A percentile compares a stretch with the other conserved stretches of the same genome.
Evolutionary conservation across 495 filamentous ascomycete genomes (phyloP).

Genomic region (Baudoinia panamericana): DNA sequence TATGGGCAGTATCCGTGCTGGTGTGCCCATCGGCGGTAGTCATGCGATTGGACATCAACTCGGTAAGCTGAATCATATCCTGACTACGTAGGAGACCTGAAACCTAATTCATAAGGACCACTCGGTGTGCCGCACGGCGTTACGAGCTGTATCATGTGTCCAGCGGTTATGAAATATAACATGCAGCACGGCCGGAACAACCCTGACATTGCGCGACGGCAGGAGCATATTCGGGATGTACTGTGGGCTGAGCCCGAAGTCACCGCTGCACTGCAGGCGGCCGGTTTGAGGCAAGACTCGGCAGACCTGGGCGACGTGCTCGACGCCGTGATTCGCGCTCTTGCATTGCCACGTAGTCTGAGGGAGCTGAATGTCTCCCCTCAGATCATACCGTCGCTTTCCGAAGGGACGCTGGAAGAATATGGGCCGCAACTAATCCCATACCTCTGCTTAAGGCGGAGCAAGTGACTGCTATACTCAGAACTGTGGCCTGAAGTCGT

Average conservation of each 20-base stretch:
- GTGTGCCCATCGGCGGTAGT: slow-evolving; percentile 44
- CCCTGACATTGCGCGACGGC: slow-evolving; percentile 5
- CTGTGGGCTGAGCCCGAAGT: slow-evolving; percentile 10
- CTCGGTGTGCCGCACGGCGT: slow-evolving; percentile 52
- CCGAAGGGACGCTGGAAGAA: slow-evolving; percentile 4
- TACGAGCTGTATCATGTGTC: slow-evolving; percentile 51
- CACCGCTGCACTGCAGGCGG: not conserved
- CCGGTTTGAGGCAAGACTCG: not conserved
- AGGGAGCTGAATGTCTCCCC: slow-evolving; percentile 2
- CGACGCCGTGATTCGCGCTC: slow-evolving; percentile 1
- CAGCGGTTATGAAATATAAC: slow-evolving; percentile 49
- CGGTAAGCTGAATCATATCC: not conserved
- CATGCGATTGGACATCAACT: slow-evolving; percentile 41
- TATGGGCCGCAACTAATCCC: slow-evolving; percentile 7
- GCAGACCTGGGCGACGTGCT: slow-evolving; percentile 14
- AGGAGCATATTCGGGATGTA: slow-evolving; percentile 5
- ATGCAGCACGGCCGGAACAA: slow-evolving; percentile 21
- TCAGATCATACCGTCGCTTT: slow-evolving; percentile 5
- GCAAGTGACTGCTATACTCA: no score
- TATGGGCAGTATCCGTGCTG: slow-evolving; percentile 38
- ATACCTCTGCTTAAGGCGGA: slow-evolving; percentile 8
- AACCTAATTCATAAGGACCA: no score
- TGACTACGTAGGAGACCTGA: not conserved
- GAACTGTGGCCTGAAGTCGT: no score
- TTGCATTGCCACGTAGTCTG: slow-evolving; percentile 8